These are phyloP conservation scores for Lanmaoa pseudosensibilis DNA, from an alignment of 768 basidiomycete genomes.

Conservation along the genomic window DNA sequence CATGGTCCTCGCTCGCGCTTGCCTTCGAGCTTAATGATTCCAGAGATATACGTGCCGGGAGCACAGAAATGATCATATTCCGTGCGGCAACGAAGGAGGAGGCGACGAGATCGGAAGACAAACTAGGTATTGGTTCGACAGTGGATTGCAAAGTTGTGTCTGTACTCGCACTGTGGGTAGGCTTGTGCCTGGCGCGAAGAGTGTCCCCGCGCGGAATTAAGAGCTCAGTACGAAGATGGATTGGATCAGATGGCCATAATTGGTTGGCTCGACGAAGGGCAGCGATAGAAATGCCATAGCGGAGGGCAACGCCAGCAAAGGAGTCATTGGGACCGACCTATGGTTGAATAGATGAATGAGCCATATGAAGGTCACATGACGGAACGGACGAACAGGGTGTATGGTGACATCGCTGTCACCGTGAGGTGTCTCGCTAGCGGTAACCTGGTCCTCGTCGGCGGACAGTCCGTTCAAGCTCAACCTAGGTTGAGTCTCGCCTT, in stretches of 20 bases:
- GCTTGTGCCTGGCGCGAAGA: conserved; percentile 5
- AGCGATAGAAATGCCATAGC: conserved; percentile 82
- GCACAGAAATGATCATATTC: conserved; percentile 21
- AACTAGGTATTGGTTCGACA: neutral
- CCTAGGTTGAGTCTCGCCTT: conserved; percentile 6
- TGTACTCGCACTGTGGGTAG: neutral
- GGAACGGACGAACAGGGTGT: conserved; percentile 21
- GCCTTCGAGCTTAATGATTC: conserved; percentile 31
- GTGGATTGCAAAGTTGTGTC: neutral
- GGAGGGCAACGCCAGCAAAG: conserved; percentile 82
- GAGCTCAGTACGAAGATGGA: conserved; percentile 81
- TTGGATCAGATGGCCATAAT: conserved; percentile 90
- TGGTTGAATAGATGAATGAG: neutral
- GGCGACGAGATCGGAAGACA: conserved; percentile 7
- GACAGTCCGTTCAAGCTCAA: neutral
- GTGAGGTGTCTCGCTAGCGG: neutral
- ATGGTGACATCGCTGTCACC: conserved; percentile 1
- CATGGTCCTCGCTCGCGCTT: conserved; percentile 31
- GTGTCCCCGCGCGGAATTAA: conserved; percentile 58
- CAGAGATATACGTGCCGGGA: conserved; percentile 31
- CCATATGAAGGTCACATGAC: neutral
- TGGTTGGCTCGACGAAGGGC: conserved; percentile 87
- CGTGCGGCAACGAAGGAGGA: conserved; percentile 24
- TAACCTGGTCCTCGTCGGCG: neutral
- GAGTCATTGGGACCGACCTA: conserved; percentile 78